Evolutionary conservation across 2,329 filamentous ascomycete species (phyloP).

Genomic region (Talaromyces amestolkiae): DNA sequence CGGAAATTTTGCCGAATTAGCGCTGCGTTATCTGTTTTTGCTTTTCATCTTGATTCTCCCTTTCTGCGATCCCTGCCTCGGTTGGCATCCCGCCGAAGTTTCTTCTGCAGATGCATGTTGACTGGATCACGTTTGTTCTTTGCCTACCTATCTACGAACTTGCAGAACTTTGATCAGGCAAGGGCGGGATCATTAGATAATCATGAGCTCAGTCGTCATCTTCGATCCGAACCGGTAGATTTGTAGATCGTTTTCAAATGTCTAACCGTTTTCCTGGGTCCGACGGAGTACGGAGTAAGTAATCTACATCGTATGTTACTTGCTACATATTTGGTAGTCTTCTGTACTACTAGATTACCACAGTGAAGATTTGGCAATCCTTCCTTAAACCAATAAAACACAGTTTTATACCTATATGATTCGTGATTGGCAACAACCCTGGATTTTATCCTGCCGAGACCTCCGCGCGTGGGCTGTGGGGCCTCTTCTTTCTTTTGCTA

Average conservation of each 20-base stretch:
- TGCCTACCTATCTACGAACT: neutral
- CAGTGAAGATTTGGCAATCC: neutral
- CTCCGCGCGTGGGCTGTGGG: slow-evolving; percentile 15
- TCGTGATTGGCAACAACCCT: neutral
- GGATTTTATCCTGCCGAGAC: slow-evolving; percentile 2
- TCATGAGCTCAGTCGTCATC: neutral
- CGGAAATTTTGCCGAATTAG: slow-evolving; percentile 11
- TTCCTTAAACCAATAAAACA: neutral
- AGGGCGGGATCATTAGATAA: too few species aligned
- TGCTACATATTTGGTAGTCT: neutral
- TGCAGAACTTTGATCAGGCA: neutral
- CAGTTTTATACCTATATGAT: neutral
- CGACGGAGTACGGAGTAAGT: slow-evolving; percentile 7
- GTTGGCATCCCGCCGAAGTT: neutral
- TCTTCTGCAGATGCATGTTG: neutral
- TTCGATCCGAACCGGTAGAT: neutral
- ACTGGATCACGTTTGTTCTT: neutral
- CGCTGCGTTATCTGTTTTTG: neutral
- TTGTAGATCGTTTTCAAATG: neutral
- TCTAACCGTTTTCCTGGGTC: neutral
- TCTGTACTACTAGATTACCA: neutral
- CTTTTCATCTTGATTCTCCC: neutral
- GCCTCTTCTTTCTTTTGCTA: neutral
- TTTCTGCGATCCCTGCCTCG: neutral
- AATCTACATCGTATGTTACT: neutral